Base-by-base conservation (phyloP, 1,284 basidiomycete genomes). In the Leccinum subatratum region DNA sequence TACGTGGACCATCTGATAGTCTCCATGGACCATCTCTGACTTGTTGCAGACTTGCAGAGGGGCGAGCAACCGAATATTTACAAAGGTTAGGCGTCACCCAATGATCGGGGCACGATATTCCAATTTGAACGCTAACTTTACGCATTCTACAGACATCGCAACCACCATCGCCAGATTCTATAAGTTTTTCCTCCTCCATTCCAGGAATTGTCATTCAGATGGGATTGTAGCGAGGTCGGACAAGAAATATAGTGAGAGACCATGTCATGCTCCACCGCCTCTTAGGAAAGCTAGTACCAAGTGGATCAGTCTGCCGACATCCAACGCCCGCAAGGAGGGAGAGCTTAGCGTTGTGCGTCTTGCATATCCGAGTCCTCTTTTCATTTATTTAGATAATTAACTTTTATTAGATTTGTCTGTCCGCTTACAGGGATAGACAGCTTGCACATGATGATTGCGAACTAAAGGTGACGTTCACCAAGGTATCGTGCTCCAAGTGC, bases 381-480 rank as follows among this genome's bases (percentile, higher is more conserved):
- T 6, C 3, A 32, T 45, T 1, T 25, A 2, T 59, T 18, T 20
- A 20, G 14, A 34, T 3, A 14, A 59, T 18, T 0, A 30, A 58
- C 1, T 34, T 45, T 8, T 1, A 3, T 18, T 18, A 75, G 74
- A 73, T 77, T 30, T 77, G 68, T 59, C 34, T 75, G 39, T 76
- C 76, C 0, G 74, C 76, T 14, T 77, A 74, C 34, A 59, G 57
- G n/a, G 57, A 59, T 28, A 32, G 57, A 34, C 57, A 59, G 11
- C 12, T 59, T 32, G 57, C 57, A 32, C 57, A 59, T 20, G 57
- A 32, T n/a, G 57, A 32, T 59, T 48, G 61, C 16, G 58, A 62
- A 60, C 68, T 45, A 37, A 63, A 56, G 30, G n/a, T 68, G 25
- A 76, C 76, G 3, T 73, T 77, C 37, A 76, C 74, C 14, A 71